Evolutionary conservation across 176 grass and related monocot genomes (phyloP).

Genomic region (Musa schizocarpa): DNA sequence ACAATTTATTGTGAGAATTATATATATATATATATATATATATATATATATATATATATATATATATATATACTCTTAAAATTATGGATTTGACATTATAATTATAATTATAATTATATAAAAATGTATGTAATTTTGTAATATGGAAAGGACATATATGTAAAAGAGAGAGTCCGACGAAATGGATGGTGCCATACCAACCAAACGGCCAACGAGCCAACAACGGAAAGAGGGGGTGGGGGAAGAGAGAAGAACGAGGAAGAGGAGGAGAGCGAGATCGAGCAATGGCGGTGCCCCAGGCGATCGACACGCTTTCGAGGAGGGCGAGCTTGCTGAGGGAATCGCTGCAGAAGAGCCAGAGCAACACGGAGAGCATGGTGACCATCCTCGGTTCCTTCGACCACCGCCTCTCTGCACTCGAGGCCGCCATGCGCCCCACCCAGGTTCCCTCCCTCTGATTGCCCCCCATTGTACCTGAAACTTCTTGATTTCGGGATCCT

Average conservation of each 20-base stretch:
- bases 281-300: conserved; percentile 33
- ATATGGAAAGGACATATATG: no score
- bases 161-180: no score
- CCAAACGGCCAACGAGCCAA: no score
- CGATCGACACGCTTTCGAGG: conserved; percentile 39
- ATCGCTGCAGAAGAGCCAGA: conserved; percentile 57
- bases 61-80: no score
- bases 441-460: conserved; percentile 26
- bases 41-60: no score
- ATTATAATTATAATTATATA: no score
- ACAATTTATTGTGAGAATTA: no score
- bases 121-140: no score
- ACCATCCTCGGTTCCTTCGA: conserved; percentile 86
- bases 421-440: conserved; percentile 82
- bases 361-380: conserved; percentile 79
- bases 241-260: neutral
- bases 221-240: neutral
- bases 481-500: neutral
- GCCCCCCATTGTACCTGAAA: no score
- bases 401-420: conserved; percentile 82
- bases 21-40: no score
- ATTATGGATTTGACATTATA: no score
- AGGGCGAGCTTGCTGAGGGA: conserved; percentile 44
- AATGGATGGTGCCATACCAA: no score
- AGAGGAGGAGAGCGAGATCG: neutral